A percentile compares a stretch with the other conserved stretches of the same genome.
Evolutionary conservation across 164 flowering plant genomes (phyloP).

Genomic region (Tetrastigma voinierianum): DNA sequence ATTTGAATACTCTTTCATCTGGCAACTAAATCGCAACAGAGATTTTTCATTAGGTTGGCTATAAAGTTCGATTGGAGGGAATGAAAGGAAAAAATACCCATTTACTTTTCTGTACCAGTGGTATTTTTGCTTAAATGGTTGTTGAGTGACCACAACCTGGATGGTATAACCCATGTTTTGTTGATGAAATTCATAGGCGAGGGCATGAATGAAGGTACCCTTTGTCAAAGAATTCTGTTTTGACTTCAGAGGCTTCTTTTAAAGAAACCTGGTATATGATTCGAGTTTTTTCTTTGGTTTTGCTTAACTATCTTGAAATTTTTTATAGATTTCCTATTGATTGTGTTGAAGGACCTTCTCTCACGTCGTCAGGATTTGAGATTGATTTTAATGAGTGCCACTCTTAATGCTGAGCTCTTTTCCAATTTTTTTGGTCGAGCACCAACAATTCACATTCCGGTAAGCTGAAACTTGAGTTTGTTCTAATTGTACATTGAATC

Average conservation of each 20-base stretch:
- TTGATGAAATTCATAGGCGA: conserved; percentile 99
- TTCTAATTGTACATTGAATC: background rate
- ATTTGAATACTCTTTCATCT: conserved; percentile 23
- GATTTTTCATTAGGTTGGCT: conserved; percentile 86
- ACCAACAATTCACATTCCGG: conserved; percentile 96
- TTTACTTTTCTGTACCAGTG: conserved; percentile 97
- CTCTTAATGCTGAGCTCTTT: conserved; percentile 94
- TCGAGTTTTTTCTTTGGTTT: conserved; percentile 4
- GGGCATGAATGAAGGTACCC: conserved; percentile 98
- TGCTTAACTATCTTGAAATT: conserved; percentile 2
- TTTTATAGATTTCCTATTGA: conserved; percentile 79
- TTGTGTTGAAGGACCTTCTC: conserved; percentile 95
- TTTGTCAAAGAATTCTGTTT: conserved; percentile 7
- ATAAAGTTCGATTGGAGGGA: conserved; percentile 97
- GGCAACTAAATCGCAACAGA: conserved; percentile 32
- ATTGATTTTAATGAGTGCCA: conserved; percentile 97
- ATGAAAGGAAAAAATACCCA: conserved; percentile 98
- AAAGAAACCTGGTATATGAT: background rate
- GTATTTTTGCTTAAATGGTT: conserved; percentile 90
- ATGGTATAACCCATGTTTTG: conserved; percentile 97
- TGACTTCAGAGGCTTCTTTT: background rate
- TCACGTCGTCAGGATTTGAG: conserved; percentile 94
- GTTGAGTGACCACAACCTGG: conserved; percentile 78
- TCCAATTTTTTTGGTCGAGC: conserved; percentile 90
- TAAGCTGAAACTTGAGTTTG: conserved; percentile 32